phyloP scores from a whole-genome alignment of 305 asterid species.

The Fraxinus velutina region DNA sequence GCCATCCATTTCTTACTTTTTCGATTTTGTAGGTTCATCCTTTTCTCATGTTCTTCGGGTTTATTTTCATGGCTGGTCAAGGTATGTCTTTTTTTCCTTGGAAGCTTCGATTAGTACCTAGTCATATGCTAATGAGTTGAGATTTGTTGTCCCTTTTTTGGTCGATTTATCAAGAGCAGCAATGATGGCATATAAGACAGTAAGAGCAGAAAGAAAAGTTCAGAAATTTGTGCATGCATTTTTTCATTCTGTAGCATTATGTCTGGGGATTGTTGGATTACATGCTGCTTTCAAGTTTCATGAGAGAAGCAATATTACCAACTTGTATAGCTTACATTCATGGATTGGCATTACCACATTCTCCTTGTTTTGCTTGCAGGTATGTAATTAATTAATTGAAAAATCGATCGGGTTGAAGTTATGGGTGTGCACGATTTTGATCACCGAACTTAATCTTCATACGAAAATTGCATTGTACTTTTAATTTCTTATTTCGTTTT shows the following conservation, averaged over 20 bases:
- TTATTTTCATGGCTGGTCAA: conserved; percentile 66
- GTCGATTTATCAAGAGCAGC: conserved; percentile 36
- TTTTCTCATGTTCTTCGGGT: conserved; percentile 77
- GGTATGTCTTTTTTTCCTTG: conserved; percentile 29
- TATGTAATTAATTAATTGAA: not conserved
- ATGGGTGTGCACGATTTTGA: not conserved
- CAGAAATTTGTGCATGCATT: conserved; percentile 50
- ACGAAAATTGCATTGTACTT: not conserved
- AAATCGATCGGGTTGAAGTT: not conserved
- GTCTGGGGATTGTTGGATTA: conserved; percentile 64
- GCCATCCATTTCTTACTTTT: not conserved
- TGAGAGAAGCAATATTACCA: conserved; percentile 24
- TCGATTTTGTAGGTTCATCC: conserved; percentile 70
- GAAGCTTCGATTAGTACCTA: not conserved
- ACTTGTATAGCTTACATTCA: conserved; percentile 71
- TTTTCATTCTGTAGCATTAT: conserved; percentile 50
- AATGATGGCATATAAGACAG: conserved; percentile 78
- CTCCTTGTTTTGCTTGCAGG: conserved; percentile 70
- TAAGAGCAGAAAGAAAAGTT: conserved; percentile 35
- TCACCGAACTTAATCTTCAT: not conserved
- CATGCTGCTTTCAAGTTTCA: conserved; percentile 76
- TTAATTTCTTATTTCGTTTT: not conserved
- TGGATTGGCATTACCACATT: conserved; percentile 79
- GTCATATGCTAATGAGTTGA: not conserved
- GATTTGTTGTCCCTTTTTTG: not conserved